Evolutionary conservation across 2,329 filamentous ascomycete genomes (phyloP), one percentile per base, ranked within the genome.

Genomic region (Monilinia fructigena): DNA sequence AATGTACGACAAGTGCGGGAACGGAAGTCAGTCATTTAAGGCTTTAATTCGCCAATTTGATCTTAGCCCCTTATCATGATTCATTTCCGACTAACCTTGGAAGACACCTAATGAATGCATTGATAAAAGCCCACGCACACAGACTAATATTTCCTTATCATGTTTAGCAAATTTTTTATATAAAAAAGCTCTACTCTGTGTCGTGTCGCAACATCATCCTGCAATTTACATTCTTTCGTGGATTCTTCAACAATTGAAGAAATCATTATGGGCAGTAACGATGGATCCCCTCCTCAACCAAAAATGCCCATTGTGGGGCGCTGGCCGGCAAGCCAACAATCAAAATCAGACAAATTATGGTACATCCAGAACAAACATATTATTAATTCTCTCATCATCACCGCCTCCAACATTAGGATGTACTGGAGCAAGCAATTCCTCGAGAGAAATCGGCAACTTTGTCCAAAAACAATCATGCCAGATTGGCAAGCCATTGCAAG

Each of bases 1-100:
- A 98, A 98, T 76, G 91, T 97, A 12, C 83, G 94, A 69, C 94
- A 98, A 78, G 96, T 97, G 89, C 85, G 81, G 74, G 84, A 70
- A 52, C 63, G 55, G 35, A 50, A 52, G 11, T 42, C 16, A 42
- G 35, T n/a, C 45, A 20, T 20, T 20, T 47, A n/a, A 40, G 7
- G 18, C 11, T 16, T 50, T 28, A 35, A 54, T 62, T 45, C 48
- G 50, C 48, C 42, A 60, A 60, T 60, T 1, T 48, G 18, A 38
- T 7, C 4, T 50, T 50, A 60, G 58, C 56, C 56, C 42, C 42
- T 60, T 50, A 50, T 56, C 23, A 42, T 42, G 55, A 5, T 18
- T 26, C 31, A 26, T 50, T 50, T 50, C 42, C 58, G 28, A 50
- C 58, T 60, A 50, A 23, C 23, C 23, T 23, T 23, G 23, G 23